phyloP scores from a whole-genome alignment of 495 filamentous ascomycete genomes.

The Aspergillus leporis region DNA sequence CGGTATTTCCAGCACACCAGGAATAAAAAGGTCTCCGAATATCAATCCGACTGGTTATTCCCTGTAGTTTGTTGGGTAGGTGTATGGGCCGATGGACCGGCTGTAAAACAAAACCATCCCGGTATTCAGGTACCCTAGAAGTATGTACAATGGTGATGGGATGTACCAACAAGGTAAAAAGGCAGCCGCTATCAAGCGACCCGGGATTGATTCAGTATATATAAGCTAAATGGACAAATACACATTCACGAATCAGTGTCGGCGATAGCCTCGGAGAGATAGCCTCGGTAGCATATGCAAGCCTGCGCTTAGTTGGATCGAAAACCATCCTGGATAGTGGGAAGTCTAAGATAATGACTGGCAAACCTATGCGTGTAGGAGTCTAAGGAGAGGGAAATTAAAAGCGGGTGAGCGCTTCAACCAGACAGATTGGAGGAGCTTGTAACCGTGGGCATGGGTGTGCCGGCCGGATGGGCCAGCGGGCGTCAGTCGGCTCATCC shows the following conservation, averaged over 20 bases:
- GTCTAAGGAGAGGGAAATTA: neutral
- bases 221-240: neutral
- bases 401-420: neutral
- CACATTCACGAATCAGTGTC: neutral
- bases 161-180: neutral
- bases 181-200: conserved; percentile 3
- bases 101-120: neutral
- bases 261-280: conserved; percentile 19
- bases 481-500: neutral
- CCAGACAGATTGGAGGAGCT: conserved; percentile 1
- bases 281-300: conserved; percentile 28
- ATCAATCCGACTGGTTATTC: neutral
- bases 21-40: neutral
- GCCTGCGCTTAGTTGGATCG: conserved; percentile 22
- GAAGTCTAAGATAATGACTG: neutral
- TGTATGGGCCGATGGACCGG: neutral
- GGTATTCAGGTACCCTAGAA: conserved; percentile 7
- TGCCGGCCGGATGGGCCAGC: conserved; percentile 7
- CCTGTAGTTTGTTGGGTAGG: neutral
- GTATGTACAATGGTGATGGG: conserved; percentile 1
- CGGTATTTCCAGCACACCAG: neutral
- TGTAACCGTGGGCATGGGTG: neutral
- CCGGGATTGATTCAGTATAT: neutral
- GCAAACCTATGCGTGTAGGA: neutral
- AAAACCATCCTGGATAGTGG: conserved; percentile 11